A percentile compares a stretch with the other conserved stretches of the same genome.
These are phyloP conservation scores for Syzygium grande DNA, from an alignment of 345 rosid species.

Conservation along the genomic window DNA sequence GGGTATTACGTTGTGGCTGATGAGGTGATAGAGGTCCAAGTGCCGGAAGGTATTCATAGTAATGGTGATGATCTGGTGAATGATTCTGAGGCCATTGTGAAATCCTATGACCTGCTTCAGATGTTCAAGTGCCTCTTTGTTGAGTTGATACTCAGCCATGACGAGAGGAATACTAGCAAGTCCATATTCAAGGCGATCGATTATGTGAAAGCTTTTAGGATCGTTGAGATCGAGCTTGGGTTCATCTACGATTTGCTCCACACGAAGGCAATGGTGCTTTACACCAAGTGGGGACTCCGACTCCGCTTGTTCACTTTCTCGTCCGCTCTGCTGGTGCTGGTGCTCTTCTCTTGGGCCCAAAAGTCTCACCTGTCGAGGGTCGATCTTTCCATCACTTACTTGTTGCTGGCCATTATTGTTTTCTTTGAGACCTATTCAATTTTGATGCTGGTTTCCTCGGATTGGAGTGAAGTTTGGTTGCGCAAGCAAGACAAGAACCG, in stretches of 20 bases:
- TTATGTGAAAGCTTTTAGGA: accelerated
- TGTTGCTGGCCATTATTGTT: constrained; percentile 6
- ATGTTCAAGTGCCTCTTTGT: background rate
- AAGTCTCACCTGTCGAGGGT: background rate
- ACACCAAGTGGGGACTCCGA: background rate
- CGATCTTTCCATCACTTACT: constrained; percentile 10
- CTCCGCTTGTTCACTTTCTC: constrained; percentile 10
- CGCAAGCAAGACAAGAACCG: background rate
- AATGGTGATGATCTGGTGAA: no score
- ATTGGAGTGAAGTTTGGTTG: constrained; percentile 2
- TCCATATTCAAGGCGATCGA: background rate
- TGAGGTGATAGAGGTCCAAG: background rate
- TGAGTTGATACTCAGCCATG: background rate
- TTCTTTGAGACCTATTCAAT: constrained; percentile 4
- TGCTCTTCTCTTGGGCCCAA: background rate
- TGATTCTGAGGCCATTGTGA: no score
- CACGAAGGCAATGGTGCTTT: background rate
- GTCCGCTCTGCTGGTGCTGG: background rate
- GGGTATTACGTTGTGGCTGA: background rate
- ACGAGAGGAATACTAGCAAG: background rate
- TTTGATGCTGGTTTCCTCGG: background rate
- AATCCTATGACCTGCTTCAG: background rate
- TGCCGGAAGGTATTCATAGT: background rate
- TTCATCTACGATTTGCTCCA: background rate
- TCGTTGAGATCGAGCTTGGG: background rate